phyloP scores from a whole-genome alignment of 116 monocot species.

The Iris pallida region DNA sequence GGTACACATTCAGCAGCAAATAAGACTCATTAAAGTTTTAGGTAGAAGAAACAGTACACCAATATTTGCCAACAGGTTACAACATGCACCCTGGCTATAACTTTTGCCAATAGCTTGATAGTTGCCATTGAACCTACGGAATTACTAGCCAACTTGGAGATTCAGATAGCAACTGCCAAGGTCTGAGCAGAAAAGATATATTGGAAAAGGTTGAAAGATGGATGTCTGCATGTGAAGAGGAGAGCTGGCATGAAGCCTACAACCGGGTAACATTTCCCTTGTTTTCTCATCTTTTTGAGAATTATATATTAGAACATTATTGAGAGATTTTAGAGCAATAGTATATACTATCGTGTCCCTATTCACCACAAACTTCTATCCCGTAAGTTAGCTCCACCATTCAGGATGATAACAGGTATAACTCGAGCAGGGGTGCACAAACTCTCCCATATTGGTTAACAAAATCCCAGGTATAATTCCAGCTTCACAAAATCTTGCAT shows the following conservation, averaged over 20 bases:
- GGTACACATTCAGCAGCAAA: no score
- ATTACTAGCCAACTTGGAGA: conserved; percentile 53
- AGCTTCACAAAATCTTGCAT: no score
- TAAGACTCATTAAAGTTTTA: no score
- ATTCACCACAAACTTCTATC: no score
- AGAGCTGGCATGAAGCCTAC: conserved; percentile 81
- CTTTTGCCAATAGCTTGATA: no score
- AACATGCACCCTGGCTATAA: no score
- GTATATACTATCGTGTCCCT: not conserved
- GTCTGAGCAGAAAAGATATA: conserved; percentile 63
- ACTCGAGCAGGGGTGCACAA: conserved; percentile 66
- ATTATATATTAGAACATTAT: no score
- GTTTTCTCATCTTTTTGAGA: no score
- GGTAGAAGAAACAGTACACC: no score
- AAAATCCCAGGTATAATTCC: conserved; percentile 84
- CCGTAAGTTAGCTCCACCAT: not conserved
- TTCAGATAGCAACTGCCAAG: conserved; percentile 53
- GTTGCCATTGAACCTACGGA: conserved; percentile 53
- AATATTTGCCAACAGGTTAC: no score
- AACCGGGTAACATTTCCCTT: conserved; percentile 41
- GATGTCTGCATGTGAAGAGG: conserved; percentile 77
- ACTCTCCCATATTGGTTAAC: conserved; percentile 54
- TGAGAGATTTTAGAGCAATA: no score
- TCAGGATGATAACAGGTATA: conserved; percentile 79
- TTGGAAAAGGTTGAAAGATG: conserved; percentile 74